phyloP scores from a whole-genome alignment of 129 eudicot genomes.

The Artemisia annua region DNA sequence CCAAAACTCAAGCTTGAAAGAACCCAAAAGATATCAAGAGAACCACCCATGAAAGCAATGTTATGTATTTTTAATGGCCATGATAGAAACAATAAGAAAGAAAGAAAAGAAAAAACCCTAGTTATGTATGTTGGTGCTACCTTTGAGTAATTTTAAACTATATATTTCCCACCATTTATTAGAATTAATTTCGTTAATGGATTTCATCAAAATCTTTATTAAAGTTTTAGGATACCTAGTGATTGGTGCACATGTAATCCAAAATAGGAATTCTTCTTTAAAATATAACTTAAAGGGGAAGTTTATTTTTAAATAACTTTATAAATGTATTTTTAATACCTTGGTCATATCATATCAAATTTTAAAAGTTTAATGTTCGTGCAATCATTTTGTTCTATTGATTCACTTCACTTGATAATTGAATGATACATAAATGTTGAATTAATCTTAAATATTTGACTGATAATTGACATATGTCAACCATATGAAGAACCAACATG shows the following conservation, averaged over 20 bases:
- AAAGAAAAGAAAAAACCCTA: constrained; percentile 23
- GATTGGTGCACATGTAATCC: constrained; percentile 19
- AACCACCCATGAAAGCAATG: constrained; percentile 27
- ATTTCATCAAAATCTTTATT: constrained; percentile 16
- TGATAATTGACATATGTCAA: background rate
- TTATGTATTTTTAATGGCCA: constrained; percentile 30
- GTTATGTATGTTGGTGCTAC: constrained; percentile 21
- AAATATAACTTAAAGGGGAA: no score
- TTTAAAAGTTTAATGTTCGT: no score
- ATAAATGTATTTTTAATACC: no score
- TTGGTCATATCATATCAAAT: no score
- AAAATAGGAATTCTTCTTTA: background rate
- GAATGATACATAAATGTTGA: background rate
- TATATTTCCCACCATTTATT: constrained; percentile 6
- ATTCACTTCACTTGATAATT: background rate
- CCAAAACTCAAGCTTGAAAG: constrained; percentile 27
- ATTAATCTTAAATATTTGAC: constrained; percentile 15
- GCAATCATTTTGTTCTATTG: no score
- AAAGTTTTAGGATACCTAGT: constrained; percentile 19
- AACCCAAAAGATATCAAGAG: constrained; percentile 19
- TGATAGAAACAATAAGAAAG: constrained; percentile 37
- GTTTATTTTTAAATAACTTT: no score
- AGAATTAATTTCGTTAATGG: constrained; percentile 16
- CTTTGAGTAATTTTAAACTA: constrained; percentile 28
- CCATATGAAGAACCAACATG: constrained; percentile 2